Base-by-base conservation (phyloP, 306 rosid species). In the Phaseolus lunatus region DNA sequence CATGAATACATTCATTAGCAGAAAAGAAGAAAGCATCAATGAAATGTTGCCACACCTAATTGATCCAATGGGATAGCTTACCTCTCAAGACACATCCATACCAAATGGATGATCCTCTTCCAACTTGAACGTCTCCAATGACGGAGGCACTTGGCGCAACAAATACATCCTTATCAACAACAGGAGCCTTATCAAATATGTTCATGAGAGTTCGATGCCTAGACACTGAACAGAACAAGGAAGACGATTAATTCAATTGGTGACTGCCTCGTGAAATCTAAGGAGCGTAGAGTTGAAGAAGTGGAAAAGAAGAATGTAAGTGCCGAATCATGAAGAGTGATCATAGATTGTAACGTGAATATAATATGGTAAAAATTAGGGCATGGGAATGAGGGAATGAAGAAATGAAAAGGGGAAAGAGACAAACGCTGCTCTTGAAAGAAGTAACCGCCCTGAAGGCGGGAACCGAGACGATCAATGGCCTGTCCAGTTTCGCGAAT, bases 71-170 rank as follows among this genome's bases (percentile, higher is more conserved):
- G 58, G 31, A 58, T 13, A 47, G 13, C 82, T 83, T 79, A 95
- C 98, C 97, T 89, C 99, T 92, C 92, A 95, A 80, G 73, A 95
- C 93, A 81, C 91, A 89, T 35, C 98, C 98, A 79, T 95, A 95
- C 98, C 98, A 95, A 86, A 95, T 87, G 9, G 97, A 95, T 0
- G 97, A 90, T 10, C 90, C 93, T 52, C 86, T 82, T 37, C 99
- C 99, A 75, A 95, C 88, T 65, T 87, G 84, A 41, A 95, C 97
- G 56, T 95, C 93, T 12, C 97, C 97, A 47, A 91, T 87, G 76
- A 95, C 29, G 22, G 97, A 91, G n/a, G 97, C 97, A 84, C 97
- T 90, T 3, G 97, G 99, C 4, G 99, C 99, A 69, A 95, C 91
- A 82, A 95, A 92, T 27, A 85, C 96, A 67, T 92, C 96, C 87